Base-by-base conservation (phyloP, 2,329 filamentous ascomycete genomes). In the Sphaerostilbella broomeana region DNA sequence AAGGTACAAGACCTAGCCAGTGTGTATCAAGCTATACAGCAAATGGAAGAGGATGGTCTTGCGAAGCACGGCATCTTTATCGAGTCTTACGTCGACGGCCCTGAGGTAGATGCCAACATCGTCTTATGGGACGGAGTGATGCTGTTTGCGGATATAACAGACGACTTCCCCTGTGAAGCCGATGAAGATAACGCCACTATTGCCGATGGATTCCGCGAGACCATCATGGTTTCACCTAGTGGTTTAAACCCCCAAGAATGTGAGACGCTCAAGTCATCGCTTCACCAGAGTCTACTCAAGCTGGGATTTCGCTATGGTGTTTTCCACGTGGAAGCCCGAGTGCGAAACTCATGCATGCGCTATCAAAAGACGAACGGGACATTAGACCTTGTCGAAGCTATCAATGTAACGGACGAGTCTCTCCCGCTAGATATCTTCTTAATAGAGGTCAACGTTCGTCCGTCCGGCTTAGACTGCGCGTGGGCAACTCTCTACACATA, bases 61-160 rank as follows among this genome's bases (percentile, higher is more conserved):
- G 43, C 44, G 12, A 26, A 38, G 28, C 16, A 47, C 47, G 20
- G 46, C 41, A 18, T 65, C 13, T 49, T 67, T 3, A 48, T 68
- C 2, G 64, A 69, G 38, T 46, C 50, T 9, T 68, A 68, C 38
- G 44, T 60, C 15, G 55, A 59, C 6, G 65, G 65, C 0, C 65
- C 65, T 0, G 65, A 69, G 40, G 51, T 68, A 2, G 64, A 68
- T 41, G 60, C 54, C 32, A 68, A 68, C 47, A 51, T 69, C 18
- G 53, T 63, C 5, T 38, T 69, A 1, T 47, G 51, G 11, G 51
- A 68, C 33, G 63, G 63, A 1, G 49, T 66, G 25, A 29, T 68
- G 2, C 41, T 68, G 4, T 68, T 66, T 45, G 59, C 46, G 42
- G 61, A 69, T 25, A 47, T 65, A 4, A 47, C 47, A 6, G 64